A percentile compares a stretch with the other conserved stretches of the same genome.
phyloP scores from a whole-genome alignment of 192 early-diverging fungal genomes.

The Entomortierella chlamydospora region DNA sequence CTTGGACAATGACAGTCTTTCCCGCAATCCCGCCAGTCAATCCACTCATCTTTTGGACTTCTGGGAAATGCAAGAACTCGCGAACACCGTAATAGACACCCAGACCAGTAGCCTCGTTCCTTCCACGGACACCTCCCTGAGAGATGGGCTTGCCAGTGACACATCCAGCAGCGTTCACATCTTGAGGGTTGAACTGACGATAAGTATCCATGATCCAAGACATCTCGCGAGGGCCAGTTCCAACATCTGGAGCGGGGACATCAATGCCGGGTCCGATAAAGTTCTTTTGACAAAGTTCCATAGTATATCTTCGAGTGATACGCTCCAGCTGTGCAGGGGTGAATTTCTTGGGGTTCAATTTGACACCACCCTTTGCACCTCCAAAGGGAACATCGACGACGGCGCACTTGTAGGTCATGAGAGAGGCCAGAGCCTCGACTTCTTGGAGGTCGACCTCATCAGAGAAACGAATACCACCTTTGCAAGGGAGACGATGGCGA shows the following conservation, averaged over 20 bases:
- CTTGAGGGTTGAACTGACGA: conserved; percentile 83
- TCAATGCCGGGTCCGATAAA: conserved; percentile 88
- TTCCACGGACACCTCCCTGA: conserved; percentile 84
- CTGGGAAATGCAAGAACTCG: conserved; percentile 83
- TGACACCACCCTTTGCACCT: conserved; percentile 86
- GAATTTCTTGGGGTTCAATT: conserved; percentile 83
- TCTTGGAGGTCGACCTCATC: conserved; percentile 84
- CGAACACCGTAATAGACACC: conserved; percentile 86
- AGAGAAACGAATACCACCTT: conserved; percentile 87
- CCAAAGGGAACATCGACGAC: conserved; percentile 87
- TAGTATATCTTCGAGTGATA: conserved; percentile 85
- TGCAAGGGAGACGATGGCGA: conserved; percentile 81
- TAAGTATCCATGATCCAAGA: conserved; percentile 90
- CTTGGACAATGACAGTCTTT: conserved; percentile 79
- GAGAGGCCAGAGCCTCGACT: conserved; percentile 82
- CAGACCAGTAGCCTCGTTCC: conserved; percentile 85
- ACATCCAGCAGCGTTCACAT: conserved; percentile 84
- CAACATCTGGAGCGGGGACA: conserved; percentile 87
- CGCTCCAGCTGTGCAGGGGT: conserved; percentile 78
- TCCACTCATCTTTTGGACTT: conserved; percentile 78
- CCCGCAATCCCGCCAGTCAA: conserved; percentile 70
- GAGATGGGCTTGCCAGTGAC: conserved; percentile 87
- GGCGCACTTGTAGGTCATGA: conserved; percentile 91
- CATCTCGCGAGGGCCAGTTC: conserved; percentile 85
- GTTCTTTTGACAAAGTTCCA: conserved; percentile 87